These are phyloP conservation scores for Eurotiales sp. DNA, from an alignment of 2,329 filamentous ascomycete species.

Conservation along the genomic window DNA sequence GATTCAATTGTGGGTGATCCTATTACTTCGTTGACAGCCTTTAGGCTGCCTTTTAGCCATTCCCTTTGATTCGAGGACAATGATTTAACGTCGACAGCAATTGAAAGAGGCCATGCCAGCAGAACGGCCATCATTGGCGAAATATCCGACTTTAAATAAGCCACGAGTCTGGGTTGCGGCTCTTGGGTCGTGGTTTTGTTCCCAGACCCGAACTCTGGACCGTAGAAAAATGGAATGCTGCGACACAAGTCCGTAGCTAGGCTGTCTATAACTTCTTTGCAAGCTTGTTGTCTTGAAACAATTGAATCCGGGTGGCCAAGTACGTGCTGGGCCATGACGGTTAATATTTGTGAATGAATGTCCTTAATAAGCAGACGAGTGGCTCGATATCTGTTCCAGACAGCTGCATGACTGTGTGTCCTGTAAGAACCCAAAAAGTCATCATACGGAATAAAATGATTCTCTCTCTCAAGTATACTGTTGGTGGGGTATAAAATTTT, in stretches of 20 bases:
- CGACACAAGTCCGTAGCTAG: slow-evolving; percentile 3
- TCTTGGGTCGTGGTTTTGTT: neutral
- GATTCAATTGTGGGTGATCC: neutral
- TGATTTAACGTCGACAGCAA: slow-evolving; percentile 8
- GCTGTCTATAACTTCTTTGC: neutral
- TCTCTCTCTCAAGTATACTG: neutral
- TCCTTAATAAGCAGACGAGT: slow-evolving; percentile 20
- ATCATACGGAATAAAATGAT: slow-evolving; percentile 1
- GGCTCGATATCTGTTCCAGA: slow-evolving; percentile 22
- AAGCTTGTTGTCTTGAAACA: neutral
- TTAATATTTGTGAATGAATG: slow-evolving; percentile 16
- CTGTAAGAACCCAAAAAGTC: slow-evolving; percentile 11
- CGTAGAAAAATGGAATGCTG: slow-evolving; percentile 2
- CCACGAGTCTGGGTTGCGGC: neutral
- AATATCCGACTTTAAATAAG: neutral
- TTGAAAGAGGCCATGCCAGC: slow-evolving; percentile 16
- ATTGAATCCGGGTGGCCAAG: neutral
- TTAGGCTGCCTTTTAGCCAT: slow-evolving; percentile 9
- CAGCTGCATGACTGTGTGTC: slow-evolving; percentile 20
- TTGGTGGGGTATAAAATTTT: neutral
- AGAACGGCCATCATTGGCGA: slow-evolving; percentile 12
- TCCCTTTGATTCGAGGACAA: slow-evolving; percentile 3
- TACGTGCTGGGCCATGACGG: neutral
- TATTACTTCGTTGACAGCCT: neutral
- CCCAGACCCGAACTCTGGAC: neutral